Conservation (phyloP, 2,329 filamentous ascomycete species). For the Clarireedia monteithiana region DNA sequence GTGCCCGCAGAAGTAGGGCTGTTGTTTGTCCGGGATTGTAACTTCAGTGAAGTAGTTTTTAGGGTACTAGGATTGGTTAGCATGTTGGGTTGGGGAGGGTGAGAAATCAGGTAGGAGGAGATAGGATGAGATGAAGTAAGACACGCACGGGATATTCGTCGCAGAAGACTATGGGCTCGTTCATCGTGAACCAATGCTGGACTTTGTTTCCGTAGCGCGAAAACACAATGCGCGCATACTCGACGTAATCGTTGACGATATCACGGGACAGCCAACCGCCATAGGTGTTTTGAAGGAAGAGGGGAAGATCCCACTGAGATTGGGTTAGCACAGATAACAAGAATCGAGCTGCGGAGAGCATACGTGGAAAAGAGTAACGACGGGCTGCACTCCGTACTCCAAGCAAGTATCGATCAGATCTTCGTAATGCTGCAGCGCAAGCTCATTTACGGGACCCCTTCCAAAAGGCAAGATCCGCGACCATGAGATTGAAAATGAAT, state of each 20-base stretch:
- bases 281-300: constrained; percentile 33
- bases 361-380: constrained; percentile 39
- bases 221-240: constrained; percentile 44
- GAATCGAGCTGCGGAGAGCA: background rate
- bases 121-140: background rate
- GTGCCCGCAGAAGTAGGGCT: constrained; percentile 33
- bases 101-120: background rate
- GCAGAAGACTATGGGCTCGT: constrained; percentile 38
- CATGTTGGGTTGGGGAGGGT: background rate
- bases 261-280: constrained; percentile 38
- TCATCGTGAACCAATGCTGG: constrained; percentile 44
- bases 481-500: constrained; percentile 46
- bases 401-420: constrained; percentile 44
- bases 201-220: constrained; percentile 43
- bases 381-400: constrained; percentile 41
- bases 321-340: background rate
- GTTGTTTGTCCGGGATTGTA: constrained; percentile 32
- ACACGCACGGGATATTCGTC: background rate
- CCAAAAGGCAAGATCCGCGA: constrained; percentile 44
- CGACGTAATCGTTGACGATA: constrained; percentile 41
- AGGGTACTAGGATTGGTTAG: constrained; percentile 14
- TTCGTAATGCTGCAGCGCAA: constrained; percentile 44
- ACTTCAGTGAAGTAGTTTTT: constrained; percentile 31
- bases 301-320: constrained; percentile 23
- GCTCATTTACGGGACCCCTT: constrained; percentile 41